Conservation (phyloP, 2,329 filamentous ascomycete genomes). For the Botryotinia calthae region DNA sequence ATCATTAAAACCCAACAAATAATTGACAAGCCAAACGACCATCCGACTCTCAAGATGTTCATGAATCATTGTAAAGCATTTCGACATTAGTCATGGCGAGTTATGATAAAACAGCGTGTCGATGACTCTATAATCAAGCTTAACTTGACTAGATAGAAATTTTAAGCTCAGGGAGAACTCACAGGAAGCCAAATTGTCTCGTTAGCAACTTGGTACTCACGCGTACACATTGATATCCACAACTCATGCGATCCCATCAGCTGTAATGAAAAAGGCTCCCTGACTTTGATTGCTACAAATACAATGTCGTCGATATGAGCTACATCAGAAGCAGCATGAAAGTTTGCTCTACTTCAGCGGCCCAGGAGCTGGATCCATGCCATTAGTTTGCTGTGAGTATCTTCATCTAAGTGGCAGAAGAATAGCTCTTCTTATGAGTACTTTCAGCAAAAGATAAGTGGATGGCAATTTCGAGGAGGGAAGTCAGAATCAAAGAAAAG, state of each 20-base stretch:
- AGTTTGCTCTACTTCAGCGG: not conserved
- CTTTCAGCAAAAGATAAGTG: not conserved
- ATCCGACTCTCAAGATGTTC: not conserved
- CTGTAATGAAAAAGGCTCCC: too few species aligned
- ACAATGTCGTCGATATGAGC: fast-evolving
- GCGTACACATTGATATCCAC: too few species aligned
- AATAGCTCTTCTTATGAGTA: too few species aligned
- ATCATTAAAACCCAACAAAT: too few species aligned
- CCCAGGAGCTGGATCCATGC: too few species aligned
- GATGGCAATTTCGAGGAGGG: not conserved
- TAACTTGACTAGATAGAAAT: not conserved
- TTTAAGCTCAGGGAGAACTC: not conserved
- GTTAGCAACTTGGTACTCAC: too few species aligned
- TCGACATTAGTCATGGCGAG: not conserved
- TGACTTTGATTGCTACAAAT: not conserved
- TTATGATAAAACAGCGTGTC: not conserved
- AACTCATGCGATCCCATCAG: too few species aligned
- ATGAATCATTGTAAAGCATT: not conserved
- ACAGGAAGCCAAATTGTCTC: not conserved
- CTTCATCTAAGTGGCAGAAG: not conserved
- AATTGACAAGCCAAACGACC: too few species aligned
- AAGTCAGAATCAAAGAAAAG: not conserved
- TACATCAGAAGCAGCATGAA: not conserved
- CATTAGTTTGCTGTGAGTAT: not conserved
- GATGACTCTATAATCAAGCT: not conserved